phyloP scores from a whole-genome alignment of 1,139 yeast species.

The Blastobotrys raffinosifermentans region DNA sequence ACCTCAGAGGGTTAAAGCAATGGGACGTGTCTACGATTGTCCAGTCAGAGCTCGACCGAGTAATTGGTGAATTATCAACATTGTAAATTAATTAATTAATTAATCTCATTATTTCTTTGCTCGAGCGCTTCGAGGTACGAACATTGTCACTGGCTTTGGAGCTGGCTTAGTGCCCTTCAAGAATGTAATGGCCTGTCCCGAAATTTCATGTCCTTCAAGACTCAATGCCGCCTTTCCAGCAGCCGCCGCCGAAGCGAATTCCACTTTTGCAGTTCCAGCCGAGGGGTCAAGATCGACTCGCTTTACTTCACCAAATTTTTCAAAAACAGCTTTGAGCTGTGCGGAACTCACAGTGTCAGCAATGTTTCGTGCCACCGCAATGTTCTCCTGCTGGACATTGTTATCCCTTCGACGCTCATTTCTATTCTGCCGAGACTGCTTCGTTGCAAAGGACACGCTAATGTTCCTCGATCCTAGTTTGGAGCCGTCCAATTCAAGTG shows the following conservation, averaged over 20 bases:
- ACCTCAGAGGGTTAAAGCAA: slow-evolving; percentile 10
- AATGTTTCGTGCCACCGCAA: slow-evolving; percentile 14
- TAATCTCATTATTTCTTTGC: slow-evolving; percentile 4
- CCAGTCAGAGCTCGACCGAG: slow-evolving; percentile 16
- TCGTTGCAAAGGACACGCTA: slow-evolving; percentile 19
- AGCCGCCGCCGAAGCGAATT: slow-evolving; percentile 41
- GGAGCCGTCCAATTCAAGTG: slow-evolving; percentile 20
- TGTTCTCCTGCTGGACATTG: neutral
- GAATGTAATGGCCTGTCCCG: slow-evolving; percentile 8
- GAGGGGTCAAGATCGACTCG: slow-evolving; percentile 46
- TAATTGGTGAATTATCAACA: slow-evolving; percentile 4
- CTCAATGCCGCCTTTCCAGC: slow-evolving; percentile 55
- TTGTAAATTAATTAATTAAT: too few species aligned
- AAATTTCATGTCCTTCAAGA: slow-evolving; percentile 40
- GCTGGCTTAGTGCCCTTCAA: neutral
- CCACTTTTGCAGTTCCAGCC: slow-evolving; percentile 48
- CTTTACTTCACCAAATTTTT: slow-evolving; percentile 45
- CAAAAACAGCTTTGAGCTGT: slow-evolving; percentile 32
- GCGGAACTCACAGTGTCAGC: slow-evolving; percentile 25
- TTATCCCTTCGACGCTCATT: neutral
- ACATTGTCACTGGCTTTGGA: slow-evolving; percentile 13
- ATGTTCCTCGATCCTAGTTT: slow-evolving; percentile 20
- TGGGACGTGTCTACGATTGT: slow-evolving; percentile 23
- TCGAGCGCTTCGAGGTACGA: slow-evolving; percentile 17
- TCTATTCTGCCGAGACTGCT: slow-evolving; percentile 3